Percentiles rank a stretch among this genome's conserved stretches.
phyloP scores from a whole-genome alignment of 495 filamentous ascomycete genomes.

The Paragyromitra xinjiangensis region DNA sequence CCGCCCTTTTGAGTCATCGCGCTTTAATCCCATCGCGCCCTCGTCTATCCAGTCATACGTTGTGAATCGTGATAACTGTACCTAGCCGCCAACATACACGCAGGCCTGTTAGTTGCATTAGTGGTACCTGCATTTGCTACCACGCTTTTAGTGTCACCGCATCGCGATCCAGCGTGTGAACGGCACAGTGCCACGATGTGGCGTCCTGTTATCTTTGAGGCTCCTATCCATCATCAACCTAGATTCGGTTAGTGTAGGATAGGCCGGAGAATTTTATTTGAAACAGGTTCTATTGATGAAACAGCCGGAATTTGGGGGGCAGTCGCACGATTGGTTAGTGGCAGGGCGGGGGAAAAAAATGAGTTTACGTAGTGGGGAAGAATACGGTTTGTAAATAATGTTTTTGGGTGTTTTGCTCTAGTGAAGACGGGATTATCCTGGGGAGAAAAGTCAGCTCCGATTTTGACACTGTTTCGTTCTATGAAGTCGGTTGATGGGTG shows the following conservation, averaged over 20 bases:
- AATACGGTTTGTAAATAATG: background rate
- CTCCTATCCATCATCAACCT: background rate
- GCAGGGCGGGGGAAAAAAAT: background rate
- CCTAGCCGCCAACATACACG: no score
- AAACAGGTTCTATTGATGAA: conserved; percentile 2
- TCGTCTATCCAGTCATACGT: background rate
- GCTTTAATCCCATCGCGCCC: no score
- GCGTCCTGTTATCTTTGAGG: background rate
- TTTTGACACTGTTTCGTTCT: background rate
- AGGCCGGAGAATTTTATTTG: conserved; percentile 9
- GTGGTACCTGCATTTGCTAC: no score
- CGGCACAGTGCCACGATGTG: no score
- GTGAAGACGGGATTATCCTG: background rate
- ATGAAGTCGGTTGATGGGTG: background rate
- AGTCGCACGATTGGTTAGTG: background rate
- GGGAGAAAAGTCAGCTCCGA: background rate
- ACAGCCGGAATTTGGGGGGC: background rate
- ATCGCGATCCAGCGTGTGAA: no score
- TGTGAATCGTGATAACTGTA: background rate
- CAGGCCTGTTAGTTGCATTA: no score
- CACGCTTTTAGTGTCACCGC: no score
- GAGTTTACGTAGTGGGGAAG: background rate
- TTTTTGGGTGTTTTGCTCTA: background rate
- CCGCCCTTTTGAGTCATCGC: no score
- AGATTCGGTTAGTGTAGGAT: background rate